These are phyloP conservation scores for Fraxinus platypoda DNA, from an alignment of 305 asterid species.

Conservation along the genomic window DNA sequence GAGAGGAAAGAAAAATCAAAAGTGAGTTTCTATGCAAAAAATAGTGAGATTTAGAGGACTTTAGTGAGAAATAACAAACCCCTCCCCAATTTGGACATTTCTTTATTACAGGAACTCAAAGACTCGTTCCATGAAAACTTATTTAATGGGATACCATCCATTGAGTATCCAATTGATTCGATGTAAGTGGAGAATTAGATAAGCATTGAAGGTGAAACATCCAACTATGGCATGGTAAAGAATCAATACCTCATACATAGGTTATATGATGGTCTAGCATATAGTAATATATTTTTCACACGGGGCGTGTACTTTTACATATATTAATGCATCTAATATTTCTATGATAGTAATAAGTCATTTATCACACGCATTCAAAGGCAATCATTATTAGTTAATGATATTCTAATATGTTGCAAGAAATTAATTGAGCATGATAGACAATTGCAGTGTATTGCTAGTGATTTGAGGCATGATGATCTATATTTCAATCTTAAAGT, in stretches of 20 bases:
- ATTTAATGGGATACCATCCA: neutral
- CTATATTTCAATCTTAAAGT: too few species aligned
- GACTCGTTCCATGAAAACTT: neutral
- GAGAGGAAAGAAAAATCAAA: too few species aligned
- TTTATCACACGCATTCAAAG: neutral
- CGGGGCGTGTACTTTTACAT: neutral
- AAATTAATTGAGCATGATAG: neutral
- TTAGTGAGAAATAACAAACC: neutral
- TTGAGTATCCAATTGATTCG: neutral
- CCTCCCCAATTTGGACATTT: neutral
- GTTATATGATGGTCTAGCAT: neutral
- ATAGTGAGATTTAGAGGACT: neutral
- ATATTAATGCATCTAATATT: neutral
- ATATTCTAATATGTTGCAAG: neutral
- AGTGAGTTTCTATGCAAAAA: neutral
- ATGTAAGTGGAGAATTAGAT: too few species aligned
- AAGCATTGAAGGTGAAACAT: neutral
- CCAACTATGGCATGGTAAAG: neutral
- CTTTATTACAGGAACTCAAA: neutral
- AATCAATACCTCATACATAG: neutral
- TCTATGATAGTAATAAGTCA: neutral
- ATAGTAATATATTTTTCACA: neutral
- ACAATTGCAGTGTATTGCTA: neutral
- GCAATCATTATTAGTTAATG: neutral
- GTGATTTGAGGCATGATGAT: neutral